A percentile compares a stretch with the other conserved stretches of the same genome.
These are phyloP conservation scores for Alternaria alternata DNA, from an alignment of 2,329 filamentous ascomycete species.

Conservation along the genomic window DNA sequence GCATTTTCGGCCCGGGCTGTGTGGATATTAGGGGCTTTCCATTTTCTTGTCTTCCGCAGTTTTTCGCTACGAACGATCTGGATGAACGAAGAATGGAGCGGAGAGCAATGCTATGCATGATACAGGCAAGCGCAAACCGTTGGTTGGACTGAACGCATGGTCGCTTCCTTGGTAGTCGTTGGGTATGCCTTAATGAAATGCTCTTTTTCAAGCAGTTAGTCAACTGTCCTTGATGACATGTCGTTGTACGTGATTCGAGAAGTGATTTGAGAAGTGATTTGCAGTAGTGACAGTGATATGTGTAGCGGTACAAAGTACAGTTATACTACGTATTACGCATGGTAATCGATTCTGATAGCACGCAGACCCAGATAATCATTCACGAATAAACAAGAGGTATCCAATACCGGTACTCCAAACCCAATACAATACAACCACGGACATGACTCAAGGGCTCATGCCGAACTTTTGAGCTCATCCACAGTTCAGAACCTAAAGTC, in stretches of 20 bases:
- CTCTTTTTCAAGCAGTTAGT: not conserved
- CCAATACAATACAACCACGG: not conserved
- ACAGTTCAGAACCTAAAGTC: slow-evolving; percentile 24
- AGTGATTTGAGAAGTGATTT: not conserved
- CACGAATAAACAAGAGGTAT: slow-evolving; percentile 18
- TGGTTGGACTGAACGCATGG: not conserved
- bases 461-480: not conserved
- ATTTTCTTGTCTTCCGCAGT: not conserved
- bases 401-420: slow-evolving; percentile 13
- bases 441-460: not conserved
- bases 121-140: not conserved
- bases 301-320: not conserved
- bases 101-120: not conserved
- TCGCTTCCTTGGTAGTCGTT: not conserved
- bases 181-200: not conserved
- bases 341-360: not conserved
- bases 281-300: not conserved
- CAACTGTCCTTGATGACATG: not conserved
- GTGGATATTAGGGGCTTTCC: not conserved
- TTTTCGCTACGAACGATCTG: not conserved
- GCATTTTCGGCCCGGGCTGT: slow-evolving; percentile 4
- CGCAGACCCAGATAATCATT: not conserved
- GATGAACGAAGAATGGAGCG: not conserved
- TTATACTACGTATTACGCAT: not conserved
- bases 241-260: not conserved